A percentile compares a stretch with the other conserved stretches of the same genome.
Evolutionary conservation across 2,329 filamentous ascomycete species (phyloP).

Genomic region (Coccinonectria pachysandricola): DNA sequence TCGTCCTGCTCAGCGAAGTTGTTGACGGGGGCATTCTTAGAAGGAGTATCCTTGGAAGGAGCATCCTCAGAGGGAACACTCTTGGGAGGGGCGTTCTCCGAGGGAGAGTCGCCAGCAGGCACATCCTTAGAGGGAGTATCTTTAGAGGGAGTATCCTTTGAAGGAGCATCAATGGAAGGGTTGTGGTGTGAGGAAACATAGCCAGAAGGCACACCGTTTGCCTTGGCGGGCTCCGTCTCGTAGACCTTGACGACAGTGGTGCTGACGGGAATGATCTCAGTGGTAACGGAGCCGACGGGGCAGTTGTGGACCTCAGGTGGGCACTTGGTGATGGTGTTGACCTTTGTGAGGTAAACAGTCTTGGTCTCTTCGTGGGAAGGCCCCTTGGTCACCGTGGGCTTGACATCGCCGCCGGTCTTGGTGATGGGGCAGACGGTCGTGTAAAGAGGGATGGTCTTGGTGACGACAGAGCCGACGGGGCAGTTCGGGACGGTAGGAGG

Average conservation of each 20-base stretch:
- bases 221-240: slow-evolving; percentile 8
- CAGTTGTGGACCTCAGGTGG: slow-evolving; percentile 41
- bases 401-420: slow-evolving; percentile 2
- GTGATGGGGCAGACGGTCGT: slow-evolving; percentile 35
- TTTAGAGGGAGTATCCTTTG: background rate
- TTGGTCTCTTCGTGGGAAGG: slow-evolving; percentile 14
- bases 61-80: background rate
- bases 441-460: slow-evolving; percentile 30
- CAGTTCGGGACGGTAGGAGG: slow-evolving; percentile 31
- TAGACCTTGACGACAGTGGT: slow-evolving; percentile 10
- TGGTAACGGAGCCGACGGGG: slow-evolving; percentile 23
- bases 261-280: slow-evolving; percentile 18
- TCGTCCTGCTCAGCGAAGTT: slow-evolving; percentile 8
- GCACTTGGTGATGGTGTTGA: slow-evolving; percentile 45
- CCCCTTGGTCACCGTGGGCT: slow-evolving; percentile 10
- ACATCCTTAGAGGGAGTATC: slow-evolving; percentile 2
- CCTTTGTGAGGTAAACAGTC: slow-evolving; percentile 43
- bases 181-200: background rate
- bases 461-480: slow-evolving; percentile 27
- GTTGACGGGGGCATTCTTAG: slow-evolving; percentile 1
- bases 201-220: slow-evolving; percentile 1
- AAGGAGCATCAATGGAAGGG: slow-evolving; percentile 6
- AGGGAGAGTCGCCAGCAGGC: background rate
- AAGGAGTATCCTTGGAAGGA: background rate
- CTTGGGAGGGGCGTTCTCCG: background rate